Percentiles rank a stretch among this genome's conserved stretches.
phyloP scores from a whole-genome alignment of 108 stramenopile species.

The Phaeodactylum tricornutum region DNA sequence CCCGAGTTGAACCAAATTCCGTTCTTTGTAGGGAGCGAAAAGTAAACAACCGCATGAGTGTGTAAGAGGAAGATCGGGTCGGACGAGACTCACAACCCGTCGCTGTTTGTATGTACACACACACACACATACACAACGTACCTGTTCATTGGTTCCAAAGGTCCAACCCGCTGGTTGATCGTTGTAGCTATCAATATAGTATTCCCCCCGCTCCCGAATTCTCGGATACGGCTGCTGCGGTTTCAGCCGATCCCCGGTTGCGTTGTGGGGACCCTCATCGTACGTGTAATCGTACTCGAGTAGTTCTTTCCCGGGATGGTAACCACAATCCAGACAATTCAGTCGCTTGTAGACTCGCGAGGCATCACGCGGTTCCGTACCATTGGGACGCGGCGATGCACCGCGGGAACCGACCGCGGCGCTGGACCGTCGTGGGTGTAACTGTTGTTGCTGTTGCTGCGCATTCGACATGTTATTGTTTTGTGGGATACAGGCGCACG shows the following conservation, averaged over 20 bases:
- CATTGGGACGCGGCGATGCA: too few relatives aligned
- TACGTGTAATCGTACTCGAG: slow-evolving; percentile 44
- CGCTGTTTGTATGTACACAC: background rate
- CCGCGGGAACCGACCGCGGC: too few relatives aligned
- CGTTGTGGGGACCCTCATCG: slow-evolving; percentile 23
- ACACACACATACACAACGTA: slow-evolving; percentile 11
- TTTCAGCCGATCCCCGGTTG: slow-evolving; percentile 10
- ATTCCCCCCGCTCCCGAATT: slow-evolving; percentile 44
- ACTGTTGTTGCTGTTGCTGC: too few relatives aligned
- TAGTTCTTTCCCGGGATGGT: slow-evolving; percentile 23
- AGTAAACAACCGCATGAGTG: background rate
- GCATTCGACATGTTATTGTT: too few relatives aligned
- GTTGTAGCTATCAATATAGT: slow-evolving; percentile 54
- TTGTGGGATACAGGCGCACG: too few relatives aligned
- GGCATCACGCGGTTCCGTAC: too few relatives aligned
- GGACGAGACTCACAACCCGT: background rate
- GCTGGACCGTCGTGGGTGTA: too few relatives aligned
- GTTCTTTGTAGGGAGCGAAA: slow-evolving; percentile 20
- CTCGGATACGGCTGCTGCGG: slow-evolving; percentile 33
- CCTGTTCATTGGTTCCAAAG: slow-evolving; percentile 46
- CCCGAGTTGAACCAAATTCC: slow-evolving; percentile 66
- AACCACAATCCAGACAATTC: too few relatives aligned
- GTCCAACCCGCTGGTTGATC: slow-evolving; percentile 41
- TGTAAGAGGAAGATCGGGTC: background rate
- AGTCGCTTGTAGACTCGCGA: too few relatives aligned